Percentiles rank a stretch among this genome's conserved stretches.
phyloP scores from a whole-genome alignment of 148 eudicot species.

The Polygonum aviculare region DNA sequence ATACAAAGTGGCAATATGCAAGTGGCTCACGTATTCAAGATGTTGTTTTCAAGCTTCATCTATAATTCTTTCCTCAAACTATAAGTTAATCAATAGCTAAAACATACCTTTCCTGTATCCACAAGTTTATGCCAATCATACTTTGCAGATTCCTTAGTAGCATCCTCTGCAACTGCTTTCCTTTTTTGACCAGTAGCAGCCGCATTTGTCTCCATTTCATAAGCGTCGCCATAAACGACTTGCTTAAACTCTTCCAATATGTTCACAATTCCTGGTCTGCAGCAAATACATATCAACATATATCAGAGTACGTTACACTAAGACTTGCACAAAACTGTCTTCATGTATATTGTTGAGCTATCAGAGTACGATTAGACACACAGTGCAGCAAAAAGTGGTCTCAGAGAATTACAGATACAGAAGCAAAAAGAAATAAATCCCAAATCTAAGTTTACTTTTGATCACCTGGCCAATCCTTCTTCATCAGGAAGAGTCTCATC shows the following conservation, averaged over 20 bases:
- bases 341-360: background rate
- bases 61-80: too few species aligned
- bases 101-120: conserved; percentile 66
- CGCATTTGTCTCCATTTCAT: conserved; percentile 28
- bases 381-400: background rate
- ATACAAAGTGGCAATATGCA: background rate
- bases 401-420: background rate
- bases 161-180: conserved; percentile 61
- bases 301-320: background rate
- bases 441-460: background rate
- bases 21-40: background rate
- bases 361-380: background rate
- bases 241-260: conserved; percentile 81
- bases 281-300: conserved; percentile 3
- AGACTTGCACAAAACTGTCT: background rate
- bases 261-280: conserved; percentile 73
- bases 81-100: background rate
- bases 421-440: background rate
- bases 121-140: conserved; percentile 90
- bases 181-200: conserved; percentile 54
- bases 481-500: conserved; percentile 97
- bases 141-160: conserved; percentile 42
- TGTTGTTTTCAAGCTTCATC: background rate
- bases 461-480: conserved; percentile 83
- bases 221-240: conserved; percentile 66